Evolutionary conservation across 192 early-diverging fungal species (phyloP).

Genomic region (Mortierella claussenii): DNA sequence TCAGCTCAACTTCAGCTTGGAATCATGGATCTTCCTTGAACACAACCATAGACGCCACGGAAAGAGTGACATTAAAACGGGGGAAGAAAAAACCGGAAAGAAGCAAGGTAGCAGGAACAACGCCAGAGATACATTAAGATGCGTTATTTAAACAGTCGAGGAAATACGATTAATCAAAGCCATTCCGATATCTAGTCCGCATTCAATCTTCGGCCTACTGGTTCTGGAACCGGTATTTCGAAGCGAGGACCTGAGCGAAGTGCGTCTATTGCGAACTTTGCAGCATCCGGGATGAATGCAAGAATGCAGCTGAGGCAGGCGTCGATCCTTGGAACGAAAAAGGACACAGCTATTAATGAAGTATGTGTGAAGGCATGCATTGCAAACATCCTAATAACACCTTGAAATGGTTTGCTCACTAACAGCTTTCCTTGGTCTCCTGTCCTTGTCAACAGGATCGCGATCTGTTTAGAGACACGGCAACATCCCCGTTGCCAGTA

Average conservation of each 20-base stretch:
- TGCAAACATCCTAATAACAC: too few species aligned
- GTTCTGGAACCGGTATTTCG: too few species aligned
- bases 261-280: background rate
- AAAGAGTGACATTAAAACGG: constrained; percentile 18
- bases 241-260: constrained; percentile 20
- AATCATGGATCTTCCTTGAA: too few species aligned
- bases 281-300: background rate
- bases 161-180: too few species aligned
- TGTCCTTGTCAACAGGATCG: too few species aligned
- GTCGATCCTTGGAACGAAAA: background rate
- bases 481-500: background rate
- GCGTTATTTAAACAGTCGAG: too few species aligned
- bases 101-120: constrained; percentile 16
- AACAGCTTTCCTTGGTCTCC: background rate
- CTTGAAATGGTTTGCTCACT: background rate
- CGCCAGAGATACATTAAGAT: too few species aligned
- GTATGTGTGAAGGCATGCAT: too few species aligned
- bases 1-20: too few species aligned
- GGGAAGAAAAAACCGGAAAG: constrained; percentile 14
- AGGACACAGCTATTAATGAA: background rate
- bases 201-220: background rate
- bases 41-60: background rate
- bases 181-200: too few species aligned
- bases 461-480: background rate
- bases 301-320: background rate